These are phyloP conservation scores for Acaromyces ingoldii DNA, from an alignment of 1,284 basidiomycete genomes.

Conservation along the genomic window DNA sequence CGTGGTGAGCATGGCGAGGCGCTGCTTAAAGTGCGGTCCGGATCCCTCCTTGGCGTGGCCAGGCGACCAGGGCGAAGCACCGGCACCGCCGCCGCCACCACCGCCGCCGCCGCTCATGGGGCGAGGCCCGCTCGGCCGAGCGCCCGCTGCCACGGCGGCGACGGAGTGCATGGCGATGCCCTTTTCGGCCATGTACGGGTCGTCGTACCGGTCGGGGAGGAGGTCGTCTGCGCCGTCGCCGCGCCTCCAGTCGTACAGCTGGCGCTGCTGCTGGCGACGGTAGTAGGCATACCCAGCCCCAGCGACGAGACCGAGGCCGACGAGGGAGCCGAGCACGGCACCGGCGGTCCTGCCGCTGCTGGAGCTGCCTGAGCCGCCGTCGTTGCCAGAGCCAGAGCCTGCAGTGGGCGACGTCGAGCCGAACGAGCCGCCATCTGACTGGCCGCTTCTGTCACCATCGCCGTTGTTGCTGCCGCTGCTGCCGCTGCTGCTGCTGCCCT, in stretches of 20 bases:
- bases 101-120: not conserved
- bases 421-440: too few species aligned
- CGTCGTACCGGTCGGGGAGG: conserved; percentile 14
- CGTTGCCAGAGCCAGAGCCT: not conserved
- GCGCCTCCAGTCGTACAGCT: conserved; percentile 14
- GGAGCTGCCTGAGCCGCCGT: not conserved
- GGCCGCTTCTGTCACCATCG: not conserved
- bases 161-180: not conserved
- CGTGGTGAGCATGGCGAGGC: conserved; percentile 30
- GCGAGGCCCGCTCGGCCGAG: conserved; percentile 4
- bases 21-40: conserved; percentile 33
- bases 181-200: conserved; percentile 29
- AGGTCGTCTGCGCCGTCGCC: conserved; percentile 25
- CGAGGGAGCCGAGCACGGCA: conserved; percentile 27
- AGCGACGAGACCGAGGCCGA: conserved; percentile 34
- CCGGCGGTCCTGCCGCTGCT: conserved; percentile 30
- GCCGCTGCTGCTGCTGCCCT: conserved; percentile 1
- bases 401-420: not conserved
- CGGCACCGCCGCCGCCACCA: not conserved
- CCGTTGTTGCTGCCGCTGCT: conserved; percentile 2
- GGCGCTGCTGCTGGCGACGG: conserved; percentile 18
- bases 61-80: conserved; percentile 19
- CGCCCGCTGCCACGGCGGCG: not conserved
- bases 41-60: conserved; percentile 43
- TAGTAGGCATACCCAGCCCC: conserved; percentile 35